Percentiles rank a stretch among this genome's conserved stretches.
Evolutionary conservation across 441 rosid species (phyloP).

Genomic region (Biscutella laevigata): DNA sequence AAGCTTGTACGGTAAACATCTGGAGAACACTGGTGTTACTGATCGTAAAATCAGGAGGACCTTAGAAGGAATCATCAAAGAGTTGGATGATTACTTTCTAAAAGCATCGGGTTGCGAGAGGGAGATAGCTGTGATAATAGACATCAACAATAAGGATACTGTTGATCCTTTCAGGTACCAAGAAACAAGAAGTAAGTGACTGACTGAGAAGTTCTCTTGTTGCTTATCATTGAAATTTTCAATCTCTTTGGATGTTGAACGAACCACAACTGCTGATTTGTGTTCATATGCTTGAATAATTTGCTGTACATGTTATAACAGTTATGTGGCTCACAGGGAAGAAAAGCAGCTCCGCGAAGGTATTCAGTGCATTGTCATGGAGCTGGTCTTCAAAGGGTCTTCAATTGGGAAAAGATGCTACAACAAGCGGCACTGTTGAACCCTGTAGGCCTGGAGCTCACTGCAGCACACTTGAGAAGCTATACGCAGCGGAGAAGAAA

Average conservation of each 20-base stretch:
- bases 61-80: slow-evolving; percentile 59
- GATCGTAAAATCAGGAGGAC: slow-evolving; percentile 47
- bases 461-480: slow-evolving; percentile 61
- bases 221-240: not conserved
- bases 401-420: slow-evolving; percentile 40
- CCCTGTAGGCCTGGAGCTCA: slow-evolving; percentile 92
- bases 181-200: slow-evolving; percentile 55
- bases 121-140: slow-evolving; percentile 71
- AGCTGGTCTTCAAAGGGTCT: slow-evolving; percentile 82
- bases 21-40: slow-evolving; percentile 30
- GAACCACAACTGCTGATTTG: not conserved
- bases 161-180: slow-evolving; percentile 39
- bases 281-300: not conserved
- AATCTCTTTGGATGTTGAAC: not conserved
- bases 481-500: slow-evolving; percentile 65
- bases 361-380: slow-evolving; percentile 84
- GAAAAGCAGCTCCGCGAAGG: slow-evolving; percentile 74
- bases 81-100: slow-evolving; percentile 82
- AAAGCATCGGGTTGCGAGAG: slow-evolving; percentile 68
- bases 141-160: slow-evolving; percentile 43
- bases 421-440: slow-evolving; percentile 35
- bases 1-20: slow-evolving; percentile 50
- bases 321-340: slow-evolving; percentile 47
- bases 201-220: slow-evolving; percentile 5
- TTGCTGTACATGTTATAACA: slow-evolving; percentile 5